These are phyloP conservation scores for Phytophthora capsici DNA, from an alignment of 352 stramenopile genomes.

Conservation along the genomic window DNA sequence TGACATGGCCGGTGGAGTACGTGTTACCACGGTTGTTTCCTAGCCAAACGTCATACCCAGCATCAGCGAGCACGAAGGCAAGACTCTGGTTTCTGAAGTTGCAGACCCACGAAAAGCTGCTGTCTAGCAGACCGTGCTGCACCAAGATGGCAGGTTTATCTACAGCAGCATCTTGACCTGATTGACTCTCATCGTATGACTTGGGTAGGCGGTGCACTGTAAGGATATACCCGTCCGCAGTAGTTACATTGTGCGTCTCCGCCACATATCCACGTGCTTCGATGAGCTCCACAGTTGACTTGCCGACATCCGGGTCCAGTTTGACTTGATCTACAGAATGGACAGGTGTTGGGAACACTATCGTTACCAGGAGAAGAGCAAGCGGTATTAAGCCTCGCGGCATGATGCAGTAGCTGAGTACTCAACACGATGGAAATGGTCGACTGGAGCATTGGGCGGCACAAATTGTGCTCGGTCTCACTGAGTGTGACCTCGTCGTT, in stretches of 20 bases:
- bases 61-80: conserved; percentile 56
- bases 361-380: neutral
- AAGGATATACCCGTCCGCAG: conserved; percentile 56
- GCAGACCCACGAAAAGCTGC: conserved; percentile 54
- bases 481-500: conserved; percentile 4
- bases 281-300: conserved; percentile 36
- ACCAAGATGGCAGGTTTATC: conserved; percentile 54
- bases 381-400: conserved; percentile 2
- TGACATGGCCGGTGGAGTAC: conserved; percentile 54
- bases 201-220: conserved; percentile 60
- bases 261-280: conserved; percentile 48
- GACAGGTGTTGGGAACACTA: conserved; percentile 9
- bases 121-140: conserved; percentile 61
- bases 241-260: conserved; percentile 52
- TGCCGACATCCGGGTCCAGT: conserved; percentile 36
- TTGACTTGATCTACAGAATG: conserved; percentile 24
- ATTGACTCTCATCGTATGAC: conserved; percentile 45
- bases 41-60: conserved; percentile 67
- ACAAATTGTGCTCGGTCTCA: too few species aligned
- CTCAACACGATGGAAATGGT: conserved; percentile 5
- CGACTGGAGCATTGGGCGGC: neutral
- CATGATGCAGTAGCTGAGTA: conserved; percentile 7
- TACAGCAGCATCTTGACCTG: conserved; percentile 11
- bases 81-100: conserved; percentile 65
- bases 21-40: conserved; percentile 73